Percentiles rank a stretch among this genome's conserved stretches.
phyloP scores from a whole-genome alignment of 352 stramenopile species.

The Sclerospora graminicola region DNA sequence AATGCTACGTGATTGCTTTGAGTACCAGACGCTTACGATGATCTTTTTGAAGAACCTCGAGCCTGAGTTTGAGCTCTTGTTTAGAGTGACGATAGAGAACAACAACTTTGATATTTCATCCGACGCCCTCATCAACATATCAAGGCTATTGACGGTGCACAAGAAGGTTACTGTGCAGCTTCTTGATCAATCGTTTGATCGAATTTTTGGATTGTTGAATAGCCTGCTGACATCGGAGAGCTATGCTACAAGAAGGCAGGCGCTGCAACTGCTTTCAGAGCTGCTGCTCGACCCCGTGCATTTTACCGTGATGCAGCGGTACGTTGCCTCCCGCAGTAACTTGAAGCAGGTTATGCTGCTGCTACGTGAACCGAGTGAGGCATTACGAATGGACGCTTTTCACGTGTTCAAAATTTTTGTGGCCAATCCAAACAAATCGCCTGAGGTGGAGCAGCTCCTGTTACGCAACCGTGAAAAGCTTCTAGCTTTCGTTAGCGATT shows the following conservation, averaged over 20 bases:
- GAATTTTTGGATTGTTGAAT: slow-evolving; percentile 62
- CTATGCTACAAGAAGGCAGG: slow-evolving; percentile 67
- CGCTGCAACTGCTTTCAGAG: slow-evolving; percentile 61
- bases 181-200: slow-evolving; percentile 49
- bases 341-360: slow-evolving; percentile 69
- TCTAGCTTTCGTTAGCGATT: slow-evolving; percentile 61
- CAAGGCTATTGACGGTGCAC: slow-evolving; percentile 52
- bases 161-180: slow-evolving; percentile 39
- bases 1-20: slow-evolving; percentile 77
- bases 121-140: slow-evolving; percentile 78
- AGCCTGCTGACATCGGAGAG: slow-evolving; percentile 45
- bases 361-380: slow-evolving; percentile 62
- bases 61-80: slow-evolving; percentile 51
- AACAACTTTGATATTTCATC: slow-evolving; percentile 77
- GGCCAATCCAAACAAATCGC: slow-evolving; percentile 74
- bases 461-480: slow-evolving; percentile 71
- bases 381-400: slow-evolving; percentile 74
- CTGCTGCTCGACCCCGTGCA: slow-evolving; percentile 67
- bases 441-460: slow-evolving; percentile 60
- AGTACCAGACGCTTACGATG: slow-evolving; percentile 45
- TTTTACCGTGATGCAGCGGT: slow-evolving; percentile 70
- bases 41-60: slow-evolving; percentile 53
- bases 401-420: slow-evolving; percentile 87
- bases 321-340: slow-evolving; percentile 58
- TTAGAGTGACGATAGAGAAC: slow-evolving; percentile 68